Percentiles rank a stretch among this genome's conserved stretches.
Evolutionary conservation across 768 basidiomycete species (phyloP).

Genomic region (Austroboletus festivus): DNA sequence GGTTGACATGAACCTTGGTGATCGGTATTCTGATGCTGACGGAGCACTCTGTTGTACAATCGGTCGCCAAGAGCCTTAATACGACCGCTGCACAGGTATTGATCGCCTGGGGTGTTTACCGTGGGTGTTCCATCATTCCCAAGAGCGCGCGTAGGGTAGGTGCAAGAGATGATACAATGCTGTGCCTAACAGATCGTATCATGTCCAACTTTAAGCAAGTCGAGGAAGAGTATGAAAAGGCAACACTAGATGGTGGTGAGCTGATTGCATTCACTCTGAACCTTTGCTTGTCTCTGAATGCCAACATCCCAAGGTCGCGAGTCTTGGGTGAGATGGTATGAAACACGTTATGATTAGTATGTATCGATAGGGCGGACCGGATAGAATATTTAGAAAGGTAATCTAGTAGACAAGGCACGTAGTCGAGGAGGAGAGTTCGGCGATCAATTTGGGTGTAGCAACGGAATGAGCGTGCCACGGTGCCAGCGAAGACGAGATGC

Average conservation of each 20-base stretch:
- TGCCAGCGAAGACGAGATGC: not conserved
- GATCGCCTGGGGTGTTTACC: conserved; percentile 72
- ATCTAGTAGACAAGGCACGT: no score
- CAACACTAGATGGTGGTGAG: conserved; percentile 36
- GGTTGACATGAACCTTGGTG: conserved; percentile 35
- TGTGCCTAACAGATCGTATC: conserved; percentile 53
- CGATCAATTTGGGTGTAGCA: no score
- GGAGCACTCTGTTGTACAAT: conserved; percentile 58
- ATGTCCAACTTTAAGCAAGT: conserved; percentile 77
- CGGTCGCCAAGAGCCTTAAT: conserved; percentile 58
- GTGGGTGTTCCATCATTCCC: conserved; percentile 81
- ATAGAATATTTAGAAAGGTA: conserved; percentile 54
- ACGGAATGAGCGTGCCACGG: not conserved
- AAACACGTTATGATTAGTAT: no score
- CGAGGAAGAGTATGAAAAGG: conserved; percentile 62
- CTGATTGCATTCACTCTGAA: not conserved
- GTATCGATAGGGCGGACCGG: conserved; percentile 72
- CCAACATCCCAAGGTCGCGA: no score
- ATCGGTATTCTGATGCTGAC: conserved; percentile 62
- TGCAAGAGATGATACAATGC: not conserved
- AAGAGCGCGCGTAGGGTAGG: conserved; percentile 68
- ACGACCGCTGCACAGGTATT: conserved; percentile 80
- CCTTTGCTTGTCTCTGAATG: not conserved
- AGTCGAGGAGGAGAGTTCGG: conserved; percentile 32
- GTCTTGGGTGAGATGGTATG: no score